Evolutionary conservation across 176 grass and related monocot genomes (phyloP).

Genomic region (Oryza australiensis): DNA sequence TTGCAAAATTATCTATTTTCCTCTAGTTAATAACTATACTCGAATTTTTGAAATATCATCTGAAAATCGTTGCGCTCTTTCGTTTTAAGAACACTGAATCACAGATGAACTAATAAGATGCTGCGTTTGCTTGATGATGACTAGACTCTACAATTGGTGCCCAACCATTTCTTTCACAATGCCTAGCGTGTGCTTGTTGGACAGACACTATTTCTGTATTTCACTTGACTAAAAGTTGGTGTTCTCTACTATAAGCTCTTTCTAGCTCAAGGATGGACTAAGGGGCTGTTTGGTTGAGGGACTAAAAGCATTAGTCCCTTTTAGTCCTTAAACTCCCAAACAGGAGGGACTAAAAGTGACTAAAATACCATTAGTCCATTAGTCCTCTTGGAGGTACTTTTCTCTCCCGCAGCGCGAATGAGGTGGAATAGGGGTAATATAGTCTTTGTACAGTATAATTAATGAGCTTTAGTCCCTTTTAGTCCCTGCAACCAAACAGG

Average conservation of each 20-base stretch:
- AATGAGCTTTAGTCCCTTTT: no score
- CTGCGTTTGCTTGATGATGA: background rate
- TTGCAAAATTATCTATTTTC: background rate
- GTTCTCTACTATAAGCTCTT: background rate
- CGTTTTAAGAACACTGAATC: background rate
- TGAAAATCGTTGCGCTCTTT: background rate
- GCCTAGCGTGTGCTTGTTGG: background rate
- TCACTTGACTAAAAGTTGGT: background rate
- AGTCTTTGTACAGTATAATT: no score
- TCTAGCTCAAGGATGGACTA: background rate
- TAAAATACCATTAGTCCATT: no score
- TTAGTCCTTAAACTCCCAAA: no score
- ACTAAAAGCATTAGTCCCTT: no score
- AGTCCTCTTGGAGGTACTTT: no score
- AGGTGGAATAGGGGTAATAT: no score
- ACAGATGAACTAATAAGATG: background rate
- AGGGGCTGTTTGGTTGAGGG: no score
- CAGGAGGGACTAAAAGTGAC: no score
- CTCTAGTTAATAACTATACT: background rate
- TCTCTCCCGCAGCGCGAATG: no score
- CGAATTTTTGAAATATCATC: background rate
- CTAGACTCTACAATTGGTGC: conserved; percentile 1
- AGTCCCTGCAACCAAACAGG: no score
- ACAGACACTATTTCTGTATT: background rate
- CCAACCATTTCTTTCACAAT: conserved; percentile 28